phyloP scores from a whole-genome alignment of 345 rosid genomes.

The Mallotus nudiflorus region DNA sequence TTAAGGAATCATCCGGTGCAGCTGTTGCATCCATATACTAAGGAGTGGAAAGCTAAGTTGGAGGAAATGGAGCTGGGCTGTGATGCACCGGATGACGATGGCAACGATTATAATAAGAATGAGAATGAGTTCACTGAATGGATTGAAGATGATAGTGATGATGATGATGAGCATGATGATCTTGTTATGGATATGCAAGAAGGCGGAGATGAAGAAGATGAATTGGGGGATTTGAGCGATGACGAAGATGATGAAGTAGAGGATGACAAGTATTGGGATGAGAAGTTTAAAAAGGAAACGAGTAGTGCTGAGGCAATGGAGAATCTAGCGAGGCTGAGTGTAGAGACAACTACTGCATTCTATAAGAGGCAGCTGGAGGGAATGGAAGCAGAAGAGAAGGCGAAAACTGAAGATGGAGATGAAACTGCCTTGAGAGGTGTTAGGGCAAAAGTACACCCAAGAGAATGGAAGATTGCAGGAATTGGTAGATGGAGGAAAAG shows the following conservation, averaged over 20 bases:
- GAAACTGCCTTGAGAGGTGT: conserved; percentile 65
- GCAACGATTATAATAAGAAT: conserved; percentile 39
- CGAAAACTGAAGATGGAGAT: conserved; percentile 46
- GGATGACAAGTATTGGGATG: conserved; percentile 59
- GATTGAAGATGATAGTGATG: conserved; percentile 55
- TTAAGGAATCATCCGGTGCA: conserved; percentile 64
- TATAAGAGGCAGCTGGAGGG: conserved; percentile 55
- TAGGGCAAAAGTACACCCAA: conserved; percentile 68
- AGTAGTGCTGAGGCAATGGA: conserved; percentile 78
- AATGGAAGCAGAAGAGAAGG: conserved; percentile 37
- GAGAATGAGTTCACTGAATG: conserved; percentile 56
- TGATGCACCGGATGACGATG: conserved; percentile 87
- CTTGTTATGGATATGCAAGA: conserved; percentile 45
- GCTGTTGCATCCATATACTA: conserved; percentile 86
- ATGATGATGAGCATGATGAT: conserved; percentile 40
- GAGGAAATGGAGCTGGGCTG: conserved; percentile 97
- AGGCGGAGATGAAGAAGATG: conserved; percentile 25
- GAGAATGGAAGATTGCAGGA: conserved; percentile 78
- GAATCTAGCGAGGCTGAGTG: conserved; percentile 59
- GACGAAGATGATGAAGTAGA: conserved; percentile 33
- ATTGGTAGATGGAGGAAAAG: conserved; percentile 74
- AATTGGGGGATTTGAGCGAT: conserved; percentile 41
- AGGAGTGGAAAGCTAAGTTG: conserved; percentile 90
- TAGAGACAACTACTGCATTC: conserved; percentile 41
- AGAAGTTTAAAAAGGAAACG: conserved; percentile 60